Percentiles rank a stretch among this genome's conserved stretches.
These are phyloP conservation scores for Neonectria hederae DNA, from an alignment of 2,329 filamentous ascomycete genomes.

Conservation along the genomic window DNA sequence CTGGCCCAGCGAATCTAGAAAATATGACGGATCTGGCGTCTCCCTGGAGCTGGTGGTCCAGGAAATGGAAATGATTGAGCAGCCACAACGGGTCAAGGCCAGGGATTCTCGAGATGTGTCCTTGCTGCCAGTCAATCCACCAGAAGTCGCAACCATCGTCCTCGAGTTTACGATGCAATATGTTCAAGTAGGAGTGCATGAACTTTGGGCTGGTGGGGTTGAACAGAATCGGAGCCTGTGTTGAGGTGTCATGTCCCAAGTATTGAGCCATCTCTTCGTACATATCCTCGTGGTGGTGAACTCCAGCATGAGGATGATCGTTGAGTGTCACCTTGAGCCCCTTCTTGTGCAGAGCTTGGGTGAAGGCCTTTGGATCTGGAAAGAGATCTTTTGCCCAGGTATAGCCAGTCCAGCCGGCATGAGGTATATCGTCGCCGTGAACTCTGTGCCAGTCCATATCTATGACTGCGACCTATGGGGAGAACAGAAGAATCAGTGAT, in stretches of 20 bases:
- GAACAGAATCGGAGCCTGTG: conserved; percentile 63
- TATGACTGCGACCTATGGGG: conserved; percentile 60
- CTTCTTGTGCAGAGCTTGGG: conserved; percentile 59
- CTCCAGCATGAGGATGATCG: conserved; percentile 69
- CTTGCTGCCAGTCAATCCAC: conserved; percentile 77
- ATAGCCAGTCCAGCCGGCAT: conserved; percentile 62
- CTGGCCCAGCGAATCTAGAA: conserved; percentile 69
- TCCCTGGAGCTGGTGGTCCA: conserved; percentile 52
- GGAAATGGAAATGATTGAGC: conserved; percentile 71
- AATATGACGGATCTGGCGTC: conserved; percentile 60
- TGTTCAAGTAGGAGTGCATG: conserved; percentile 66
- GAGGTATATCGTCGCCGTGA: conserved; percentile 53
- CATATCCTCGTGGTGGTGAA: conserved; percentile 64
- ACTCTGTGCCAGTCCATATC: conserved; percentile 76
- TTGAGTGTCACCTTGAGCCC: conserved; percentile 66
- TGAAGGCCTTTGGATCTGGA: conserved; percentile 63
- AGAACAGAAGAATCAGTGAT: neutral
- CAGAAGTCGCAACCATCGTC: conserved; percentile 68
- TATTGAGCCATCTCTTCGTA: conserved; percentile 64
- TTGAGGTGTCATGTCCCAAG: conserved; percentile 59
- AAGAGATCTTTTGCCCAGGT: conserved; percentile 64
- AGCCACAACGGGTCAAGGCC: conserved; percentile 72
- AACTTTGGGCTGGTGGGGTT: conserved; percentile 64
- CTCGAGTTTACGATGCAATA: conserved; percentile 66
- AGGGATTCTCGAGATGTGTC: conserved; percentile 60